Evolutionary conservation across 495 filamentous ascomycete genomes (phyloP).

Genomic region (Xylaria flabelliformis): DNA sequence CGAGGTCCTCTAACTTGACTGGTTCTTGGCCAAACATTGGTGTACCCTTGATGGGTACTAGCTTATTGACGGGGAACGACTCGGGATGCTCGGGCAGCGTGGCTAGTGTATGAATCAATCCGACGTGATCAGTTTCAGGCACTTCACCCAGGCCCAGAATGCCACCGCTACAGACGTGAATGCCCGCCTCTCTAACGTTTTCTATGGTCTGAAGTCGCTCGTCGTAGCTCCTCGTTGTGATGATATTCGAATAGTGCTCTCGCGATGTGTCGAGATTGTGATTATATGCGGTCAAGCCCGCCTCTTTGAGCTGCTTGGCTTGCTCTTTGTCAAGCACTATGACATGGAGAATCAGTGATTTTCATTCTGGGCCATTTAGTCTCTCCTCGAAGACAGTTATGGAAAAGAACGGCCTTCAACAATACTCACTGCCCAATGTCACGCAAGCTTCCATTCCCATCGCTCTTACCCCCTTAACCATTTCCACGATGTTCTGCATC

Average conservation of each 20-base stretch:
- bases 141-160: constrained; percentile 82
- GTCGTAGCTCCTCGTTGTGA: constrained; percentile 82
- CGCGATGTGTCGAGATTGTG: constrained; percentile 89
- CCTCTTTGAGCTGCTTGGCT: constrained; percentile 78
- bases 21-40: constrained; percentile 74
- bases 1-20: constrained; percentile 70
- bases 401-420: not conserved
- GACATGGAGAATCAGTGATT: not conserved
- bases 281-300: constrained; percentile 86
- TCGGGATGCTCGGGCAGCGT: constrained; percentile 80
- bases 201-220: constrained; percentile 77
- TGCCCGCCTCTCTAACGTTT: constrained; percentile 79
- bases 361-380: not conserved
- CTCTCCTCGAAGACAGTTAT: not conserved
- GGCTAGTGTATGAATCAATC: constrained; percentile 76
- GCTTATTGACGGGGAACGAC: constrained; percentile 83
- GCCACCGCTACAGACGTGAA: constrained; percentile 85
- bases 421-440: constrained; percentile 67
- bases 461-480: constrained; percentile 77
- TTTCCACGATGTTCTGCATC: constrained; percentile 77
- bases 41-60: constrained; percentile 86
- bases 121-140: constrained; percentile 70
- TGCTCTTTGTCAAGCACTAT: constrained; percentile 74
- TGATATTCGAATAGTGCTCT: constrained; percentile 81
- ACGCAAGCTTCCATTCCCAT: constrained; percentile 89